phyloP scores from a whole-genome alignment of 2,329 filamentous ascomycete species.

The Grosmannia serpens region DNA sequence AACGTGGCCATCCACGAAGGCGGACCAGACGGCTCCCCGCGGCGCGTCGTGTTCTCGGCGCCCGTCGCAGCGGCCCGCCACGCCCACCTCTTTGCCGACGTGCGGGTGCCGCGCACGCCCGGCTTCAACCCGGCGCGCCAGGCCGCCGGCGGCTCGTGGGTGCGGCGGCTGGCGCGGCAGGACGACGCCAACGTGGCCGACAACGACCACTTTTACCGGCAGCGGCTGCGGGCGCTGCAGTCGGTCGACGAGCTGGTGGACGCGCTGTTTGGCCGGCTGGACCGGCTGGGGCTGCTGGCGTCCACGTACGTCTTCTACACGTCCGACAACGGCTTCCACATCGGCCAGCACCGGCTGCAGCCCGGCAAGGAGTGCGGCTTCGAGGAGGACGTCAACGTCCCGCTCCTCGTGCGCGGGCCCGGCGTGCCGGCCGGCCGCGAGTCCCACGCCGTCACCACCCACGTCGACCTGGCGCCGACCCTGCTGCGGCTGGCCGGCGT shows the following conservation, averaged over 20 bases:
- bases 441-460: constrained; percentile 38
- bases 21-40: not conserved
- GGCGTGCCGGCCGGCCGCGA: constrained; percentile 32
- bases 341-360: constrained; percentile 45
- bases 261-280: constrained; percentile 29
- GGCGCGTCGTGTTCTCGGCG: constrained; percentile 21
- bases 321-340: constrained; percentile 48
- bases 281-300: constrained; percentile 45
- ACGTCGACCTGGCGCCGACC: constrained; percentile 53
- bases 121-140: constrained; percentile 52
- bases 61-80: constrained; percentile 52
- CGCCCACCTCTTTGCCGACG: constrained; percentile 46
- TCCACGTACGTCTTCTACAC: constrained; percentile 48
- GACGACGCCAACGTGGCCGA: constrained; percentile 29
- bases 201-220: constrained; percentile 39
- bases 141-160: constrained; percentile 34
- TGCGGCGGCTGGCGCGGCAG: constrained; percentile 28
- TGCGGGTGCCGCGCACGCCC: constrained; percentile 45
- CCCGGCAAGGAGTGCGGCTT: constrained; percentile 47
- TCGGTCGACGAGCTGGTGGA: constrained; percentile 44
- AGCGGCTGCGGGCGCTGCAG: constrained; percentile 39
- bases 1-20: constrained; percentile 27
- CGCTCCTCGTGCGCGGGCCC: constrained; percentile 48
- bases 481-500: constrained; percentile 31
- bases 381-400: constrained; percentile 48